A percentile compares a stretch with the other conserved stretches of the same genome.
phyloP scores from a whole-genome alignment of 2,329 filamentous ascomycete species.

The Colletotrichum eremochloae region DNA sequence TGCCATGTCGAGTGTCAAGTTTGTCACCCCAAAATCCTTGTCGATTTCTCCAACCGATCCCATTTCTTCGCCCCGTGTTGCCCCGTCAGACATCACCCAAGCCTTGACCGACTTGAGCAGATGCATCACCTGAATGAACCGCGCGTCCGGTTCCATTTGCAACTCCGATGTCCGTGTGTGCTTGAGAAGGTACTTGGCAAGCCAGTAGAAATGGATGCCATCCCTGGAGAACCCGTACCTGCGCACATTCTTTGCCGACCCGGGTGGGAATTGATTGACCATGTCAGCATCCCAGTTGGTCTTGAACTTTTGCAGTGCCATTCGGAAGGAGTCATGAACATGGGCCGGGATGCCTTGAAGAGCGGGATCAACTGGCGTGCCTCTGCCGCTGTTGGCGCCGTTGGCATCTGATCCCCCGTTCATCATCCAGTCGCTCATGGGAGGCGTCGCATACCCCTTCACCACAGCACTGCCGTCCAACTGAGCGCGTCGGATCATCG shows the following conservation, averaged over 20 bases:
- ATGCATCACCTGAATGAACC: constrained; percentile 72
- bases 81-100: constrained; percentile 74
- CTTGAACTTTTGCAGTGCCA: constrained; percentile 80
- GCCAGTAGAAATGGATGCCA: constrained; percentile 80
- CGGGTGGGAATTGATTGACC: constrained; percentile 73
- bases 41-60: constrained; percentile 78
- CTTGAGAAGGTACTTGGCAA: constrained; percentile 75
- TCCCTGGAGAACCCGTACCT: constrained; percentile 79
- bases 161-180: constrained; percentile 67
- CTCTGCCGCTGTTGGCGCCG: constrained; percentile 57
- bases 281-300: constrained; percentile 79
- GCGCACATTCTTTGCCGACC: constrained; percentile 61
- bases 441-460: constrained; percentile 65
- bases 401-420: constrained; percentile 55
- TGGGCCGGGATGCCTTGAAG: constrained; percentile 58
- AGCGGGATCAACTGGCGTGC: constrained; percentile 59
- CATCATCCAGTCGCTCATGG: constrained; percentile 70
- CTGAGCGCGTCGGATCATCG: constrained; percentile 66
- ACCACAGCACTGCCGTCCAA: constrained; percentile 55
- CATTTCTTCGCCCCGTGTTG: constrained; percentile 74
- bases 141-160: constrained; percentile 68
- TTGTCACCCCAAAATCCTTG: constrained; percentile 72
- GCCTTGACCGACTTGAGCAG: constrained; percentile 70
- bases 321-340: constrained; percentile 62
- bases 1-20: constrained; percentile 79